Evolutionary conservation across 768 basidiomycete genomes (phyloP).

Genomic region (Collybiopsis luxurians): DNA sequence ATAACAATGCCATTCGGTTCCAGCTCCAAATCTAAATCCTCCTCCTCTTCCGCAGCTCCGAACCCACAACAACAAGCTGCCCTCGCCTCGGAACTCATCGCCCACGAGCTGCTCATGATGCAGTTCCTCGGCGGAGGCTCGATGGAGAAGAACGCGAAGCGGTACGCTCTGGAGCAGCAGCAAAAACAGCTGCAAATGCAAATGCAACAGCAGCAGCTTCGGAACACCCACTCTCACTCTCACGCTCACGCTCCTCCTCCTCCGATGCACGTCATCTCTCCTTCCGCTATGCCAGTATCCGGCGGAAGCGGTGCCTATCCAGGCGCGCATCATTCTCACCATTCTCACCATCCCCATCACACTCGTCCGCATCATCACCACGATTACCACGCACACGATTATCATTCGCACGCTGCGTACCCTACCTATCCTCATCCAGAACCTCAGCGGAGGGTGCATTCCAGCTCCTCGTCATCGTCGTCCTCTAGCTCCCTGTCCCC

Average conservation of each 20-base stretch:
- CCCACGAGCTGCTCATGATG: not conserved
- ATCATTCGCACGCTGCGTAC: not conserved
- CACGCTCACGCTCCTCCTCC: not conserved
- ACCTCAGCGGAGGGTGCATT: not conserved
- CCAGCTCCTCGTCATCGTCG: not conserved
- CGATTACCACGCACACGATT: not conserved
- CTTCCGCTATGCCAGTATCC: not conserved
- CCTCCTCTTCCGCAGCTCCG: not conserved
- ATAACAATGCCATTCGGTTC: conserved; percentile 2
- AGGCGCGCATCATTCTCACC: not conserved
- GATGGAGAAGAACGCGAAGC: not conserved
- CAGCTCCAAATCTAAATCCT: not conserved
- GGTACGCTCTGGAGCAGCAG: not conserved
- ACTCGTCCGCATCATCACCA: not conserved
- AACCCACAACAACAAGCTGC: not conserved
- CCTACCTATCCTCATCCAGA: not conserved
- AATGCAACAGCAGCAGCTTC: too few species aligned
- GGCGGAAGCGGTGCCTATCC: not conserved
- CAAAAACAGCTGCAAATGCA: not conserved
- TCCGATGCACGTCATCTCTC: not conserved
- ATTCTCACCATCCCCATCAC: not conserved
- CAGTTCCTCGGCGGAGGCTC: conserved; percentile 1
- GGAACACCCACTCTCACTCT: too few species aligned
- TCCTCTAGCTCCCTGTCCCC: not conserved
- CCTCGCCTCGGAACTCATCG: not conserved